Conservation (phyloP, 371 early-diverging fungal species). For the Coemansia sp. region DNA sequence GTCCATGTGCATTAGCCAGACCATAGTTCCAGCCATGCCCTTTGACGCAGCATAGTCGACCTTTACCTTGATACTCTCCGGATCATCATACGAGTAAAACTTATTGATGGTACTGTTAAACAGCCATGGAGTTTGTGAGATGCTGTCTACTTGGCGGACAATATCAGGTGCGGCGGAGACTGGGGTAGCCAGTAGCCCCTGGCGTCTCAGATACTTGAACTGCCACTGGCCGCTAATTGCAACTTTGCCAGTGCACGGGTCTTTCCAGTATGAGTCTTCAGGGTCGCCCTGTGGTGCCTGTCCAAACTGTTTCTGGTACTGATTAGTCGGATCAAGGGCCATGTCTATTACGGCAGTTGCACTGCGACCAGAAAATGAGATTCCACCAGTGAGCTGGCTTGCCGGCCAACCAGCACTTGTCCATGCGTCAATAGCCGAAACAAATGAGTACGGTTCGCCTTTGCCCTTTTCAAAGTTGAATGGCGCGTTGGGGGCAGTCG, state of each 20-base stretch:
- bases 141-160: slow-evolving; percentile 62
- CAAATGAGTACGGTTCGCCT: slow-evolving; percentile 28
- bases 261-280: slow-evolving; percentile 28
- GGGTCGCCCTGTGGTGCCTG: slow-evolving; percentile 26
- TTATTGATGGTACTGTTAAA: slow-evolving; percentile 60
- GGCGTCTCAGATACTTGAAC: slow-evolving; percentile 64
- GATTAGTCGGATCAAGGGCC: slow-evolving; percentile 12
- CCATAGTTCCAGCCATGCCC: slow-evolving; percentile 63
- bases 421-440: slow-evolving; percentile 38
- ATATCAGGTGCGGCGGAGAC: slow-evolving; percentile 53
- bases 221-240: slow-evolving; percentile 62
- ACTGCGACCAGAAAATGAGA: slow-evolving; percentile 29
- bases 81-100: slow-evolving; percentile 59
- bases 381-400: slow-evolving; percentile 13
- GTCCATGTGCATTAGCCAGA: slow-evolving; percentile 59
- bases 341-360: slow-evolving; percentile 8
- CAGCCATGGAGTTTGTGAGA: slow-evolving; percentile 68
- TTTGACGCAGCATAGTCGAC: slow-evolving; percentile 55
- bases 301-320: slow-evolving; percentile 22
- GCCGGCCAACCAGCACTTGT: slow-evolving; percentile 42
- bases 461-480: slow-evolving; percentile 26
- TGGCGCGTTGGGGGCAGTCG: slow-evolving; percentile 40
- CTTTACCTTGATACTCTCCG: slow-evolving; percentile 60
- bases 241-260: slow-evolving; percentile 6
- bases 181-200: slow-evolving; percentile 54